phyloP scores from a whole-genome alignment of 192 early-diverging fungal genomes.

The Coemansia sp. region DNA sequence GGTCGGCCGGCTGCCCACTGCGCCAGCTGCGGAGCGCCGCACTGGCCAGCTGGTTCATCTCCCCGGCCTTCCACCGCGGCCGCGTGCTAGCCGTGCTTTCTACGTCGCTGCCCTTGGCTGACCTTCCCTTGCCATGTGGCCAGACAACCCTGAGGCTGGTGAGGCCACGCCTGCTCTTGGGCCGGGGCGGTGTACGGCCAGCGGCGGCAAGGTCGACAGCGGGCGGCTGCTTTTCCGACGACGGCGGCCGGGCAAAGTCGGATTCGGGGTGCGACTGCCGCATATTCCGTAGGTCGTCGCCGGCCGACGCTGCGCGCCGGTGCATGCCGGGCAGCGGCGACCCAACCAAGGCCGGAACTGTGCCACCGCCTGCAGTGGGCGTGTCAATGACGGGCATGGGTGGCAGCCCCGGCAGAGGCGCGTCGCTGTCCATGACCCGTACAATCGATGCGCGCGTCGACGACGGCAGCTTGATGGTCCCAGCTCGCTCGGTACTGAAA shows the following conservation, averaged over 20 bases:
- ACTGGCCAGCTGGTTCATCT: conserved; percentile 20
- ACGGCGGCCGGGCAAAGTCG: not conserved
- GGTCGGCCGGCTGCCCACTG: conserved; percentile 18
- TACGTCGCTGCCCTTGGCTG: conserved; percentile 1
- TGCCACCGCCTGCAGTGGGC: too few species aligned
- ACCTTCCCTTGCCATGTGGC: conserved; percentile 6
- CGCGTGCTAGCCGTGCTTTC: not conserved
- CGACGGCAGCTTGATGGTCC: conserved; percentile 6
- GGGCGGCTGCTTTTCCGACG: too few species aligned
- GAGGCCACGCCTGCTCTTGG: conserved; percentile 19
- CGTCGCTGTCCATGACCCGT: conserved; percentile 14
- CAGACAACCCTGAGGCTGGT: conserved; percentile 17
- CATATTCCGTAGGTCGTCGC: conserved; percentile 6
- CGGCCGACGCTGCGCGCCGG: conserved; percentile 17
- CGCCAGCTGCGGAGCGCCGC: conserved; percentile 26
- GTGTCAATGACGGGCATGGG: conserved; percentile 15
- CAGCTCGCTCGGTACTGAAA: not conserved
- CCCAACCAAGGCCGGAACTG: too few species aligned
- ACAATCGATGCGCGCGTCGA: conserved; percentile 30
- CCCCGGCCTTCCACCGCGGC: conserved; percentile 26
- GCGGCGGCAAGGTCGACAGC: conserved; percentile 1
- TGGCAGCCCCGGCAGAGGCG: conserved; percentile 22
- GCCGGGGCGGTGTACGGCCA: conserved; percentile 2
- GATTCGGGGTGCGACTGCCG: not conserved
- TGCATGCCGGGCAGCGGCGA: not conserved